phyloP scores from a whole-genome alignment of 192 early-diverging fungal species.

The Phlyctochytrium bullatum region DNA sequence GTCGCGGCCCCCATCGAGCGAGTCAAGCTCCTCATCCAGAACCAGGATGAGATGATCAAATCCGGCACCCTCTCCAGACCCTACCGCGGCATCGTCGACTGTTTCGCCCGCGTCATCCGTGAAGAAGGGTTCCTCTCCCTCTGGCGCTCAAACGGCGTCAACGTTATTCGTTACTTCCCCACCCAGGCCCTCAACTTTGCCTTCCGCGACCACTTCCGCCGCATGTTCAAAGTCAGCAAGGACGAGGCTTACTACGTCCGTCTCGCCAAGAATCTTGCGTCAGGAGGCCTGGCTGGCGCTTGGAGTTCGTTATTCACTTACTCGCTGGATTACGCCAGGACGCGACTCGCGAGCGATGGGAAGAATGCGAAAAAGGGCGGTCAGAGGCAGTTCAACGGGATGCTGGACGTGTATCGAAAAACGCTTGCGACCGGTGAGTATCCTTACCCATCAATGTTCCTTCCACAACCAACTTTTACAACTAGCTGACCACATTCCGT shows the following conservation, averaged over 20 bases:
- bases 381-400: constrained; percentile 89
- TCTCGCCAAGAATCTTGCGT: constrained; percentile 91
- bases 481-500: not conserved
- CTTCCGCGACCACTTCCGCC: constrained; percentile 95
- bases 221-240: constrained; percentile 67
- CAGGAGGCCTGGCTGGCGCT: constrained; percentile 93
- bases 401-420: constrained; percentile 79
- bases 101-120: constrained; percentile 80
- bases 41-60: constrained; percentile 55
- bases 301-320: constrained; percentile 87
- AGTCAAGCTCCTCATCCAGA: constrained; percentile 75
- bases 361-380: constrained; percentile 68
- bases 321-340: constrained; percentile 97
- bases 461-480: too few relatives aligned
- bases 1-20: constrained; percentile 96
- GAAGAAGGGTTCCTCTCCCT: constrained; percentile 72
- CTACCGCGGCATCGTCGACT: constrained; percentile 92
- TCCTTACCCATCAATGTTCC: constrained; percentile 1
- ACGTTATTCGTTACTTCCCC: constrained; percentile 98
- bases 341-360: constrained; percentile 81
- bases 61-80: constrained; percentile 70
- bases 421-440: constrained; percentile 13
- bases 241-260: constrained; percentile 74
- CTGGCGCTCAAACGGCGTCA: constrained; percentile 91
- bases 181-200: constrained; percentile 98